Conservation (phyloP, 140 eudicot genomes). For the Stevia rebaudiana region DNA sequence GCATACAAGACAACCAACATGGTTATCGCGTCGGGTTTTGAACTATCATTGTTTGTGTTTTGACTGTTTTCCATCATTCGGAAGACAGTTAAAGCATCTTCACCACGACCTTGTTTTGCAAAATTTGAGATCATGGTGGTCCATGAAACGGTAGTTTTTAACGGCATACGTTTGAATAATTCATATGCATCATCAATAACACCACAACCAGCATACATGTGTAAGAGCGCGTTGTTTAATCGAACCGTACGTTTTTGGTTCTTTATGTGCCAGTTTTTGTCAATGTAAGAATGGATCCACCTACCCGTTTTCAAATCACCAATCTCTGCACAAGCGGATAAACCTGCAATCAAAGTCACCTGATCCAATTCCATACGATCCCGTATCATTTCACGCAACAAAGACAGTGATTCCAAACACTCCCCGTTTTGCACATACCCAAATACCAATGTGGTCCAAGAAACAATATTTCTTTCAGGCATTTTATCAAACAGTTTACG, state of each 20-base stretch:
- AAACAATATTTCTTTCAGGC: conserved; percentile 53
- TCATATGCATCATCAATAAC: conserved; percentile 40
- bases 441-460: conserved; percentile 61
- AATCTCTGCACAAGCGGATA: conserved; percentile 75
- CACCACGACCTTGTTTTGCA: conserved; percentile 62
- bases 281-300: conserved; percentile 57
- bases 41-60: not conserved
- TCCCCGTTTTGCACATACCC: conserved; percentile 42
- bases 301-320: conserved; percentile 60
- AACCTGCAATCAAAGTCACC: conserved; percentile 41
- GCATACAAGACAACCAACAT: conserved; percentile 55
- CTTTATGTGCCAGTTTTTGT: not conserved
- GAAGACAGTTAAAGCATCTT: conserved; percentile 51
- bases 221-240: conserved; percentile 51
- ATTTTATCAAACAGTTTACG: conserved; percentile 42
- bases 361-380: conserved; percentile 40
- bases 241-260: conserved; percentile 25
- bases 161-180: conserved; percentile 41
- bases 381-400: conserved; percentile 43
- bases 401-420: conserved; percentile 43
- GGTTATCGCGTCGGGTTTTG: conserved; percentile 55
- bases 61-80: conserved; percentile 35
- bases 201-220: conserved; percentile 80
- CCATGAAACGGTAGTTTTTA: conserved; percentile 56
- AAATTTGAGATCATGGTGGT: conserved; percentile 63